Conservation (phyloP, 140 eudicot genomes). For the Oenanthe javanica region DNA sequence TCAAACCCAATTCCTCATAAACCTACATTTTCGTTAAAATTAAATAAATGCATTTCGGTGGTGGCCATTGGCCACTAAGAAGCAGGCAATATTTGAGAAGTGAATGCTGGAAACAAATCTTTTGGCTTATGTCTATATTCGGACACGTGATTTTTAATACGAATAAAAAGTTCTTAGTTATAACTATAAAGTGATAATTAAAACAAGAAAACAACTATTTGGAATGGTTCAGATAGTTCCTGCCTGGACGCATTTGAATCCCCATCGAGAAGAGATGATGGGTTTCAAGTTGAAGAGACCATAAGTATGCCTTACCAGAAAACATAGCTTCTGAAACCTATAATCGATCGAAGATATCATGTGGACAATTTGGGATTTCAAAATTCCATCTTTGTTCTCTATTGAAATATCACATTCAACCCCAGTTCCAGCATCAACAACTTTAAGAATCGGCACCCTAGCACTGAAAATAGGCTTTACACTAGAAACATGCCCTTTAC, state of each 20-base stretch:
- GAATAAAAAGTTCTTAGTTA: neutral
- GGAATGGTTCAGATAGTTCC: neutral
- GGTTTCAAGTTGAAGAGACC: neutral
- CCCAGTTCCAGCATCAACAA: conserved; percentile 71
- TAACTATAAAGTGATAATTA: neutral
- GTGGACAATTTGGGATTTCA: conserved; percentile 59
- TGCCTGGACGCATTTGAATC: neutral
- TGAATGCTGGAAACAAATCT: neutral
- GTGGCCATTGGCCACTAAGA: neutral
- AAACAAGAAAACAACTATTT: neutral
- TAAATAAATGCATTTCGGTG: neutral
- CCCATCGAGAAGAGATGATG: neutral
- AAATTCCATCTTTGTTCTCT: conserved; percentile 85
- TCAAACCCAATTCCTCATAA: neutral
- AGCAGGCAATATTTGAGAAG: neutral
- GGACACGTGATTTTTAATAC: neutral
- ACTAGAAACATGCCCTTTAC: conserved; percentile 53
- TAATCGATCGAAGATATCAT: conserved; percentile 72
- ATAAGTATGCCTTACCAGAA: conserved; percentile 46
- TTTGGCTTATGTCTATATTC: neutral
- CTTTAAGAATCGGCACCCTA: conserved; percentile 89
- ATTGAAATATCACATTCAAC: conserved; percentile 93
- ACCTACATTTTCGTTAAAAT: neutral
- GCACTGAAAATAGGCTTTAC: conserved; percentile 66
- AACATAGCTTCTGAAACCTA: conserved; percentile 82